A percentile compares a stretch with the other conserved stretches of the same genome.
These are phyloP conservation scores for Penicillium diatomitis DNA, from an alignment of 495 filamentous ascomycete genomes.

Conservation along the genomic window DNA sequence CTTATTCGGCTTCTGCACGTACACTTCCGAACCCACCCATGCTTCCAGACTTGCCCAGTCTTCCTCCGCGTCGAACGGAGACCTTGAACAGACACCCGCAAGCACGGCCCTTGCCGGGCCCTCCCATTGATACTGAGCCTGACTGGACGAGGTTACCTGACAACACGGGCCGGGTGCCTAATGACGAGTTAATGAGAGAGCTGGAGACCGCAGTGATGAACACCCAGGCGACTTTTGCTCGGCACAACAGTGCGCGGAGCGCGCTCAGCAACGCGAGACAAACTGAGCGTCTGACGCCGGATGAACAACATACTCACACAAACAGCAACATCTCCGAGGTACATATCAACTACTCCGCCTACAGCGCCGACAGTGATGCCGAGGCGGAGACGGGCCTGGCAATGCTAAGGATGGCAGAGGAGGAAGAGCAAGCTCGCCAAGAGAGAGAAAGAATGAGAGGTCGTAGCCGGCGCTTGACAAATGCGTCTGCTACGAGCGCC, in stretches of 20 bases:
- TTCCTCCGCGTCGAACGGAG: slow-evolving; percentile 42
- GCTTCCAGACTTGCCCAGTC: slow-evolving; percentile 34
- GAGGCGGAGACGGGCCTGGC: slow-evolving; percentile 81
- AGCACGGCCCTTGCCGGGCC: slow-evolving; percentile 51
- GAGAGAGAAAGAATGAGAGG: slow-evolving; percentile 23
- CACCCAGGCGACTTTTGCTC: slow-evolving; percentile 17
- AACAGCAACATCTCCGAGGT: slow-evolving; percentile 43
- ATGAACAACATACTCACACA: slow-evolving; percentile 38
- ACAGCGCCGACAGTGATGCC: slow-evolving; percentile 74
- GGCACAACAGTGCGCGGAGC: slow-evolving; percentile 17
- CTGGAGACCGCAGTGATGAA: slow-evolving; percentile 39
- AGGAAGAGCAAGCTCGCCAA: slow-evolving; percentile 57
- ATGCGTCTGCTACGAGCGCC: slow-evolving; percentile 28
- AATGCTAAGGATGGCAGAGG: slow-evolving; percentile 76
- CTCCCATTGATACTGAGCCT: slow-evolving; percentile 38
- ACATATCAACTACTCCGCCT: slow-evolving; percentile 43
- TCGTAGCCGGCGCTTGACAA: slow-evolving; percentile 48
- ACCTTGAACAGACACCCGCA: slow-evolving; percentile 50
- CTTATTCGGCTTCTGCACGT: slow-evolving; percentile 28
- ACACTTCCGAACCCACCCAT: slow-evolving; percentile 32
- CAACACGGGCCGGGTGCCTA: slow-evolving; percentile 4
- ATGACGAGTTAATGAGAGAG: slow-evolving; percentile 40
- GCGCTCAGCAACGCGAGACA: slow-evolving; percentile 15
- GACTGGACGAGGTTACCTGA: slow-evolving; percentile 5
- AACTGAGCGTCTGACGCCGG: slow-evolving; percentile 22